Evolutionary conservation across 208 protist genomes (phyloP).

Genomic region (Willaertia magna): DNA sequence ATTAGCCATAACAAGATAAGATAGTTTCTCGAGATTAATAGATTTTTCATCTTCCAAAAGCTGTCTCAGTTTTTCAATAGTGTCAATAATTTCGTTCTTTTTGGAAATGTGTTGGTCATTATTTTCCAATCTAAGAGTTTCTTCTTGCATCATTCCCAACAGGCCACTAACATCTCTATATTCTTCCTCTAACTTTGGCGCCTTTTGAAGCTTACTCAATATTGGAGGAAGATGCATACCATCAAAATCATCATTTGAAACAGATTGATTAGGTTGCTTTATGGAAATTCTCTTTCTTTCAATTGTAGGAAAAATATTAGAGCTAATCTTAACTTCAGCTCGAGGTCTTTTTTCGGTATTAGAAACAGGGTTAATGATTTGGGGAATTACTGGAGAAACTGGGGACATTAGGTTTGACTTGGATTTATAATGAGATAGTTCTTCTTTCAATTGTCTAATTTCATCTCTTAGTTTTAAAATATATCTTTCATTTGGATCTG

Average conservation of each 20-base stretch:
- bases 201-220: not conserved
- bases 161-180: not conserved
- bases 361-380: too few species aligned
- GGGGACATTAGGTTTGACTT: too few species aligned
- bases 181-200: not conserved
- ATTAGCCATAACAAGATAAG: too few species aligned
- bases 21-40: not conserved
- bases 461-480: conserved; percentile 45
- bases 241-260: not conserved
- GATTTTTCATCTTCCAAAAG: not conserved
- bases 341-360: not conserved
- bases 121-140: not conserved
- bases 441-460: conserved; percentile 13
- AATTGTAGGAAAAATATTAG: not conserved
- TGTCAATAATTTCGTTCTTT: not conserved
- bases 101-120: not conserved
- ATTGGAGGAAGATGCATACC: not conserved
- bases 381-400: too few species aligned
- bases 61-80: not conserved
- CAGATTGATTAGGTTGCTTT: not conserved
- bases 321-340: not conserved
- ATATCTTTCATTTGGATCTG: conserved; percentile 58
- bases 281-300: not conserved
- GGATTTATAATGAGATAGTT: not conserved
- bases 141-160: not conserved